Conservation (phyloP, 2,329 filamentous ascomycete species). For the Myrmaecium sp. region DNA sequence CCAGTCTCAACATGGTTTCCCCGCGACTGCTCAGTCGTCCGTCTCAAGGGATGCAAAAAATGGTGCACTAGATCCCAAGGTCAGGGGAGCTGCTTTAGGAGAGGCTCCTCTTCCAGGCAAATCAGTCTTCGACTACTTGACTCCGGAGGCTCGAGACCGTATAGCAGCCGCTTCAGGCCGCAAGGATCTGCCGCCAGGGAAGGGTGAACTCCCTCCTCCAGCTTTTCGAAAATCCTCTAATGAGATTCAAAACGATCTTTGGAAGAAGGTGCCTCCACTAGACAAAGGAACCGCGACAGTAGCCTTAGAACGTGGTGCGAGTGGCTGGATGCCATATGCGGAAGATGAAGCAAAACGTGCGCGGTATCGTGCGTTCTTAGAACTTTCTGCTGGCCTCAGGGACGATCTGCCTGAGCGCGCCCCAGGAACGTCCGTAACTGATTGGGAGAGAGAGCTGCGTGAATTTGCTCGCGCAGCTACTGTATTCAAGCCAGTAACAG, state of each 20-base stretch:
- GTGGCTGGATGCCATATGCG: conserved; percentile 65
- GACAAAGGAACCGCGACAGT: conserved; percentile 25
- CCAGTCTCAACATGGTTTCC: conserved; percentile 7
- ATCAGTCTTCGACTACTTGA: conserved; percentile 89
- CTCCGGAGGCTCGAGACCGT: conserved; percentile 56
- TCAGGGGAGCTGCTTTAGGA: conserved; percentile 64
- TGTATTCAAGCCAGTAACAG: conserved; percentile 83
- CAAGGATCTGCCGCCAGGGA: conserved; percentile 56
- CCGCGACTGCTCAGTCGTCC: conserved; percentile 35
- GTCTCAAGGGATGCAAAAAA: conserved; percentile 62
- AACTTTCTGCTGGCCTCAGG: conserved; percentile 48
- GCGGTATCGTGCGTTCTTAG: conserved; percentile 71
- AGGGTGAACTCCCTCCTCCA: conserved; percentile 52
- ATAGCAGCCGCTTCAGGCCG: conserved; percentile 63
- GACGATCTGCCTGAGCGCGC: conserved; percentile 38
- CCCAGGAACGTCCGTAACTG: conserved; percentile 39
- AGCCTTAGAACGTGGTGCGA: conserved; percentile 30
- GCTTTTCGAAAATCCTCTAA: conserved; percentile 46
- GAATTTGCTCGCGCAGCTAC: conserved; percentile 60
- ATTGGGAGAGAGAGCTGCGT: conserved; percentile 63
- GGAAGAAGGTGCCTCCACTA: conserved; percentile 28
- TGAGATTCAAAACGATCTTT: conserved; percentile 40
- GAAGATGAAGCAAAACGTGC: conserved; percentile 63
- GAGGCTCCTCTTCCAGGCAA: conserved; percentile 73
- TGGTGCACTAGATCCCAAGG: conserved; percentile 57